These are phyloP conservation scores for Colletotrichum neosansevieriae DNA, from an alignment of 2,329 filamentous ascomycete genomes.

Conservation along the genomic window DNA sequence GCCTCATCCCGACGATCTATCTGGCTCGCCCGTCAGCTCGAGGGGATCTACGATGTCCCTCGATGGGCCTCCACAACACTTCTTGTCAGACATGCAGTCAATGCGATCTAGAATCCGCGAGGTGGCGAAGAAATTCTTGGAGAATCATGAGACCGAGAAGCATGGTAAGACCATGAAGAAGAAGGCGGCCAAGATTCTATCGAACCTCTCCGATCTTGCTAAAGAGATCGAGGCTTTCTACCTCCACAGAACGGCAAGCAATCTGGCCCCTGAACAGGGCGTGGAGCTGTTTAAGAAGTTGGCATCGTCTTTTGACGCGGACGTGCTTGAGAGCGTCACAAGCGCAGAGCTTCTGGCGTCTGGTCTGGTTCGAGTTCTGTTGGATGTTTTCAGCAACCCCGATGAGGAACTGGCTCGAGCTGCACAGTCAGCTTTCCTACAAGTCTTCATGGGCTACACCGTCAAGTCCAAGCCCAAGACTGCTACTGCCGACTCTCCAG, in stretches of 20 bases:
- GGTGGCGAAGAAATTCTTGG: constrained; percentile 85
- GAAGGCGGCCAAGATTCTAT: constrained; percentile 82
- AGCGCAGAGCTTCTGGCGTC: constrained; percentile 95
- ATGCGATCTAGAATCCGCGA: constrained; percentile 80
- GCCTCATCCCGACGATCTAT: constrained; percentile 66
- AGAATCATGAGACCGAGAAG: constrained; percentile 82
- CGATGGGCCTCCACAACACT: constrained; percentile 64
- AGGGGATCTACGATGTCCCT: constrained; percentile 75
- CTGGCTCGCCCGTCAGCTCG: constrained; percentile 75
- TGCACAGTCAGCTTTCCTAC: constrained; percentile 86
- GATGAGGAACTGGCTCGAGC: constrained; percentile 71
- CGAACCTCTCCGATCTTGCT: constrained; percentile 78
- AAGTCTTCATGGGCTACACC: constrained; percentile 88
- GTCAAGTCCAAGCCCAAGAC: constrained; percentile 75
- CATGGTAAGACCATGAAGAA: constrained; percentile 79
- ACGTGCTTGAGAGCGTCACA: constrained; percentile 92
- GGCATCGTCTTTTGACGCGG: constrained; percentile 86
- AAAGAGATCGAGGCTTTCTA: constrained; percentile 80
- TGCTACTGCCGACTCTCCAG: constrained; percentile 74
- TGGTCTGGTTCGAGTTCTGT: constrained; percentile 85
- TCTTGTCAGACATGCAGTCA: constrained; percentile 63
- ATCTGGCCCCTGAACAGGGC: constrained; percentile 63
- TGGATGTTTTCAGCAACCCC: constrained; percentile 83
- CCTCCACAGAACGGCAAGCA: constrained; percentile 63
- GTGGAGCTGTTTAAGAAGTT: constrained; percentile 78